A percentile compares a stretch with the other conserved stretches of the same genome.
Conservation (phyloP, 2,329 filamentous ascomycete genomes). For the Keithomyces neogunnii region DNA sequence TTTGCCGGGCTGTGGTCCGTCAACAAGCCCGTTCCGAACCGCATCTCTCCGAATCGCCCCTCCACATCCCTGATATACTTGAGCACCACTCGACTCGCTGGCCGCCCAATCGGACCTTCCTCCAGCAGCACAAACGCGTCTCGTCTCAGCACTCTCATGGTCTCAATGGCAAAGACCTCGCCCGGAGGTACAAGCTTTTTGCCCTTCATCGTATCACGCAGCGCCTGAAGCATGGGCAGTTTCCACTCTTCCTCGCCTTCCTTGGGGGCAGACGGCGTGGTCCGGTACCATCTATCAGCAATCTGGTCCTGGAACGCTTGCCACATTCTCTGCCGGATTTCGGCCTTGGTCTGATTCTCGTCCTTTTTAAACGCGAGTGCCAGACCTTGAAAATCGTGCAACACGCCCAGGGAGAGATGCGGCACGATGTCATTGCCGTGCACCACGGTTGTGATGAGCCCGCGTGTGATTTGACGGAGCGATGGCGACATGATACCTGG, state of each 20-base stretch:
- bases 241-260: constrained; percentile 62
- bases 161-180: constrained; percentile 67
- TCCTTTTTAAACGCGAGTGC: constrained; percentile 67
- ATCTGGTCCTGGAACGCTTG: constrained; percentile 54
- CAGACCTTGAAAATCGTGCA: constrained; percentile 67
- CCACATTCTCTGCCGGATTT: constrained; percentile 60
- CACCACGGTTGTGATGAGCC: constrained; percentile 66
- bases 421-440: constrained; percentile 69
- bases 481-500: constrained; percentile 64
- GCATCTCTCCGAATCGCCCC: constrained; percentile 58
- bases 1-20: constrained; percentile 66
- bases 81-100: constrained; percentile 60
- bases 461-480: constrained; percentile 60
- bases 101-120: constrained; percentile 48
- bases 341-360: constrained; percentile 55
- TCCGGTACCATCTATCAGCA: constrained; percentile 49
- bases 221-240: constrained; percentile 54
- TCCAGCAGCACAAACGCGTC: constrained; percentile 49
- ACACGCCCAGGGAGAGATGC: constrained; percentile 60
- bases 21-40: constrained; percentile 66
- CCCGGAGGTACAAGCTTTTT: constrained; percentile 66
- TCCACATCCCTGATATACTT: constrained; percentile 67
- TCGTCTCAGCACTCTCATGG: constrained; percentile 55
- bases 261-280: constrained; percentile 17
- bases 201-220: constrained; percentile 60